Evolutionary conservation across 2,329 filamentous ascomycete genomes (phyloP).

Genomic region (Colletotrichum tofieldiae): DNA sequence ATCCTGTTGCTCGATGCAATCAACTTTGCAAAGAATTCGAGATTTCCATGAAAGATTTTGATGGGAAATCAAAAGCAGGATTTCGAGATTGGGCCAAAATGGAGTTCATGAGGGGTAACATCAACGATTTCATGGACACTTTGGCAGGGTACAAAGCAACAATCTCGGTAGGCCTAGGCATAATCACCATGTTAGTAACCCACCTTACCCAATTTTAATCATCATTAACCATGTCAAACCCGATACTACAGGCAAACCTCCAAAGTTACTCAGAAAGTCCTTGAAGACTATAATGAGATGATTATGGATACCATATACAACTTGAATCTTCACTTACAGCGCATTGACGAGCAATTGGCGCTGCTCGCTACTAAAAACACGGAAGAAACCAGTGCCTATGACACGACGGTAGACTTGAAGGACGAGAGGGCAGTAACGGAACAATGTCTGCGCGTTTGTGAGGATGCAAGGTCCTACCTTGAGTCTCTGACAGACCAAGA

Average conservation of each 20-base stretch:
- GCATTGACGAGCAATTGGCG: constrained; percentile 55
- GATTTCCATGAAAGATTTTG: constrained; percentile 53
- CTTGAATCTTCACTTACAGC: constrained; percentile 53
- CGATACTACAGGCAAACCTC: constrained; percentile 48
- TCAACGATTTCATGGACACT: constrained; percentile 58
- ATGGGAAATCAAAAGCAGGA: constrained; percentile 51
- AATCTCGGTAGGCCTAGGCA: constrained; percentile 55
- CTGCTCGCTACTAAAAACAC: constrained; percentile 43
- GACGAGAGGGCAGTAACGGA: constrained; percentile 56
- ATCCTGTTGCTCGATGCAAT: constrained; percentile 54
- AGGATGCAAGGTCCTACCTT: constrained; percentile 55
- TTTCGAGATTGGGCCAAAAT: constrained; percentile 58
- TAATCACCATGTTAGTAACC: constrained; percentile 54
- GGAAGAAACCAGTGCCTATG: constrained; percentile 31
- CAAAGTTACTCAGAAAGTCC: constrained; percentile 51
- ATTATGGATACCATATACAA: constrained; percentile 54
- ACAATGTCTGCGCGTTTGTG: constrained; percentile 57
- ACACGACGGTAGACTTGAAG: constrained; percentile 50
- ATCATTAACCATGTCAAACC: not conserved
- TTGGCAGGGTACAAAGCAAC: constrained; percentile 57
- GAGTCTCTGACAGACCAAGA: constrained; percentile 51
- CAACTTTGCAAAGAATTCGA: constrained; percentile 56
- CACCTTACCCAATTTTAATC: constrained; percentile 16
- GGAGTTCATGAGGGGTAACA: constrained; percentile 58
- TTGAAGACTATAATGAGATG: constrained; percentile 57